phyloP scores from a whole-genome alignment of 345 rosid genomes.

The Brassica napus region DNA sequence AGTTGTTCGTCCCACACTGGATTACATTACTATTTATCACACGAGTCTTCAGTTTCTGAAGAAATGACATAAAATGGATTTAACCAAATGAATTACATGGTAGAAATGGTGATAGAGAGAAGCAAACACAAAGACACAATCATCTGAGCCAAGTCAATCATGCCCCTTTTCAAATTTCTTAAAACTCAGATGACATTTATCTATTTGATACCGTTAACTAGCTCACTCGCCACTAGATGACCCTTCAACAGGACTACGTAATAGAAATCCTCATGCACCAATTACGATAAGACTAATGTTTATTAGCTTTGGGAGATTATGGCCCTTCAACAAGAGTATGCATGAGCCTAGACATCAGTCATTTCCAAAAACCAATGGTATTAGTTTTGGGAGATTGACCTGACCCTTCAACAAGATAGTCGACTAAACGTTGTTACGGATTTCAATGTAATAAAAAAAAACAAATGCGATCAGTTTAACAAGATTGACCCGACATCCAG shows the following conservation, averaged over 20 bases:
- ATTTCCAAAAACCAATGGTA: neutral
- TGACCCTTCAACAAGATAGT: constrained; percentile 18
- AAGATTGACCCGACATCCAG: neutral
- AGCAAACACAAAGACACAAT: constrained; percentile 1
- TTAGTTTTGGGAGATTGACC: neutral
- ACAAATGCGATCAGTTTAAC: neutral
- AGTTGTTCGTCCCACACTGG: constrained; percentile 84
- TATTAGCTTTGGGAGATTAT: neutral
- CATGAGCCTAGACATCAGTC: neutral
- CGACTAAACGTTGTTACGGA: no score
- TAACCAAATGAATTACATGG: neutral
- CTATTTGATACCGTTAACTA: no score
- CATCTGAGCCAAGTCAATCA: constrained; percentile 15
- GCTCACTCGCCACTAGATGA: neutral
- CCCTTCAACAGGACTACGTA: neutral
- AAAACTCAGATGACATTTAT: neutral
- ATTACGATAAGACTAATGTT: neutral
- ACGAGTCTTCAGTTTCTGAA: constrained; percentile 73
- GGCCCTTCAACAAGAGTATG: constrained; percentile 9
- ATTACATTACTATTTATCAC: constrained; percentile 67
- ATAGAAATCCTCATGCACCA: no score
- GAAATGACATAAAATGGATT: neutral
- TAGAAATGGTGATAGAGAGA: constrained; percentile 5
- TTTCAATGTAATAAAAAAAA: no score
- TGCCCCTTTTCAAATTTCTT: neutral